Base-by-base conservation (phyloP, 2,329 filamentous ascomycete species). In the Fusarium sp. region DNA sequence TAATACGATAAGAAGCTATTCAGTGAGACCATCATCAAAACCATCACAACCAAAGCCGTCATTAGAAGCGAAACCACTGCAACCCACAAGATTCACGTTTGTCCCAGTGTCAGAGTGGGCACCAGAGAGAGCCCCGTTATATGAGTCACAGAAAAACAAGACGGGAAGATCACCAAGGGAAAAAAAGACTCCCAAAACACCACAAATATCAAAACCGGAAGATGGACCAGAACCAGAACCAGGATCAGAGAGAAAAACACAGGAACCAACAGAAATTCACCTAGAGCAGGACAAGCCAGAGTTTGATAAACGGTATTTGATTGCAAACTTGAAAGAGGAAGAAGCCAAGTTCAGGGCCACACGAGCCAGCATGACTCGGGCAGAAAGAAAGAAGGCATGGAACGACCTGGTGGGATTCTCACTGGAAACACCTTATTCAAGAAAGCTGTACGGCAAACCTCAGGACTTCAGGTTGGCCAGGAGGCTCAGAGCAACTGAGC, bases 401-500 rank as follows among this genome's bases (percentile, higher is more conserved):
- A 9, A 15, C 18, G 13, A 69, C 12, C 6, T 32, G 1, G 22
- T 15, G 20, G 66, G 56, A 9, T 69, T 42, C 35, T 39, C 64
- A 39, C 14, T 65, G 17, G 14, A 63, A 17, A 24, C 38, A 8
- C 66, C 66, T n/a, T 70, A 70, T 36, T 70, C 67, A 20, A 50
- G 45, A 45, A 41, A 70, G 32, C 17, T 70, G 18, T 66, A 70
- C 22, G 5, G n/a, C 8, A n/a, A 24, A 10, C 35, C 38, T 12
- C n/a, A 1, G 17, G 53, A 70, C 26, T n/a, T 17, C 6, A 44
- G 62, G 44, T n/a, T 64, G 12, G 15, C 7, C 20, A 48, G 28
- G 41, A 53, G 67, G 24, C 35, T 35, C 9, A 26, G 20, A 17
- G 66, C 67, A 65, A 41, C 22, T 20, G 30, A 58, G 20, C 35